Evolutionary conservation across 371 early-diverging fungal species (phyloP).

Genomic region (Mucor saturninus): DNA sequence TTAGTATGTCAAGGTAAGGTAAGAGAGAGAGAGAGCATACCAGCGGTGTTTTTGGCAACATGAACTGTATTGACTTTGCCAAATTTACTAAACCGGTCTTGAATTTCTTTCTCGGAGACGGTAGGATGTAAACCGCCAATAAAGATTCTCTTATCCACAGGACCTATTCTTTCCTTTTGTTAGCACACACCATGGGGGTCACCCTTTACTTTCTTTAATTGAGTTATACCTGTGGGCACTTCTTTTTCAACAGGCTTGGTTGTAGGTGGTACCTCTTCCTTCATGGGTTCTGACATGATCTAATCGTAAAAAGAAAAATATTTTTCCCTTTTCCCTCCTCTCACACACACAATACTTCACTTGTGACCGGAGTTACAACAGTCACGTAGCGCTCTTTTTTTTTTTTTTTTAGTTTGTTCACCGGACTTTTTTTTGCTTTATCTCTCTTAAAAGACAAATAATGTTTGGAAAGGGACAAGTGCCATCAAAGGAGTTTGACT

Average conservation of each 20-base stretch:
- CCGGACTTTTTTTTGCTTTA: background rate
- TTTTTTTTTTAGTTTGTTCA: background rate
- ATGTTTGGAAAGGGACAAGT: constrained; percentile 17
- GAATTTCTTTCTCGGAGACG: constrained; percentile 61
- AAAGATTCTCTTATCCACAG: constrained; percentile 67
- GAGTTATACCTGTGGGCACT: constrained; percentile 3
- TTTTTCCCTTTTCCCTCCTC: too few species aligned
- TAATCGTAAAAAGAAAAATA: background rate
- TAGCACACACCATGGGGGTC: background rate
- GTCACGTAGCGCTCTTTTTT: too few species aligned
- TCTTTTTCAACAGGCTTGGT: background rate
- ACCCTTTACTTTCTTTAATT: background rate
- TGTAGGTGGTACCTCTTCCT: background rate
- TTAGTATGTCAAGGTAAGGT: too few species aligned
- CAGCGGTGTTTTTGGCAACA: constrained; percentile 50
- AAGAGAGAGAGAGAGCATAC: constrained; percentile 16
- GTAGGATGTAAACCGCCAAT: constrained; percentile 75
- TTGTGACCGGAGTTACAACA: background rate
- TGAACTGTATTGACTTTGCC: constrained; percentile 62
- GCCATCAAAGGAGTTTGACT: constrained; percentile 23
- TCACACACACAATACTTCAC: background rate
- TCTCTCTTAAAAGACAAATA: background rate
- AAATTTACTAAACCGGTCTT: constrained; percentile 73
- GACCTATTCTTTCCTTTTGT: constrained; percentile 8
- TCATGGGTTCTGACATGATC: constrained; percentile 1